Base-by-base conservation (phyloP, 1,139 yeast genomes). In the Magnusiomyces magnusii region DNA sequence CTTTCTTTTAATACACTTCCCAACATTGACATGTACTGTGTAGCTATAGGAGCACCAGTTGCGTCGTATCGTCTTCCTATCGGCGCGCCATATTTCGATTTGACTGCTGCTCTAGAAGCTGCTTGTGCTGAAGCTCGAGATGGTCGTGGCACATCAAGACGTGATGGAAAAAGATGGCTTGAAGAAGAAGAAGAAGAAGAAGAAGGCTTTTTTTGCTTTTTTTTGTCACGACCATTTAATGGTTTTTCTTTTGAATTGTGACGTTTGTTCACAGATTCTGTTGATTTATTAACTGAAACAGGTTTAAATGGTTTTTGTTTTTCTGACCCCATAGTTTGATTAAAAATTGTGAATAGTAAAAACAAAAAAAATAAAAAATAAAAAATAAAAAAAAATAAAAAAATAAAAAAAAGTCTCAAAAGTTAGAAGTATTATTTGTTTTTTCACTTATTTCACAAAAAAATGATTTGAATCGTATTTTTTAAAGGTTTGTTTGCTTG, bases 11-110 rank as follows among this genome's bases (percentile, higher is more conserved):
- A 21, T 23, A 44, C 49, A 44, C 27, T 23, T 7, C 47, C 47
- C 7, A 44, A 19, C 54, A 56, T 51, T 28, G 55, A 23, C 55
- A 56, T 42, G 39, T 51, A 51, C 24, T 56, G 51, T 10, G 59
- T 51, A 39, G 59, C 59, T 9, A 59, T 54, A 24, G 57, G 41
- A n/a, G 51, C 52, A 3, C 61, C 61, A 15, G 47, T 42, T 19
- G 58, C 61, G 27, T 59, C 61, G 44, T 56, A 59, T 25, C 61
- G 44, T 5, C 44, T 41, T 15, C 61, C 61, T 15, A 59, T 59
- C 2, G 57, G 49, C 17, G 57, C 58, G 2, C 60, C 60, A 28
- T 58, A 58, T 28, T 58, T 58, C n/a, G 55, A 51, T 34, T 55
- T 58, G 42, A 58, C 21, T 21, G 49, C 49, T 9, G 24, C 27